These are phyloP conservation scores for Rosa chinensis DNA, from an alignment of 306 rosid species.

Conservation along the genomic window DNA sequence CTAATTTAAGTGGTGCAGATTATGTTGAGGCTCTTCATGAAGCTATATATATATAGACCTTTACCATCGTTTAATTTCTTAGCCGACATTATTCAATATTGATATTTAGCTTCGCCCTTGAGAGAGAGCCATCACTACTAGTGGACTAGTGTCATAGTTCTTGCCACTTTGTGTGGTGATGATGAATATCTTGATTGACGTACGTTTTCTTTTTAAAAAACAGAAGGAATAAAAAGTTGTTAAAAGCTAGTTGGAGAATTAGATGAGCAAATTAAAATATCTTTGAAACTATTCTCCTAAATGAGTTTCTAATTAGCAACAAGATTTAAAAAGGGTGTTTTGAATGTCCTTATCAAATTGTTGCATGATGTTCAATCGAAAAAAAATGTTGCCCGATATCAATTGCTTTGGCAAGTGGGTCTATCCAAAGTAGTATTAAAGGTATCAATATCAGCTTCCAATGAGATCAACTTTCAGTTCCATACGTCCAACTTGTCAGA, in stretches of 20 bases:
- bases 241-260: background rate
- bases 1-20: background rate
- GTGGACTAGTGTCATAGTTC: background rate
- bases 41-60: no score
- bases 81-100: background rate
- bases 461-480: no score
- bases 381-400: no score
- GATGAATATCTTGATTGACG: background rate
- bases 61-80: background rate
- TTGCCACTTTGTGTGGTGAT: background rate
- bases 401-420: background rate
- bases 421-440: background rate
- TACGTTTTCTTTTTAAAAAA: background rate
- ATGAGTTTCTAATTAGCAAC: background rate
- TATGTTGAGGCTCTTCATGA: background rate
- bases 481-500: no score
- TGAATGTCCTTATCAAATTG: no score
- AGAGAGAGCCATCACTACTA: background rate
- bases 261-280: no score
- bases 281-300: no score
- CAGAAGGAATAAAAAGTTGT: background rate
- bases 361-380: no score
- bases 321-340: no score
- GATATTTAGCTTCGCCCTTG: background rate
- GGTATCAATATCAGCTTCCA: no score